A percentile compares a stretch with the other conserved stretches of the same genome.
Conservation (phyloP, 129 eudicot species). For the Sambucus nigra region DNA sequence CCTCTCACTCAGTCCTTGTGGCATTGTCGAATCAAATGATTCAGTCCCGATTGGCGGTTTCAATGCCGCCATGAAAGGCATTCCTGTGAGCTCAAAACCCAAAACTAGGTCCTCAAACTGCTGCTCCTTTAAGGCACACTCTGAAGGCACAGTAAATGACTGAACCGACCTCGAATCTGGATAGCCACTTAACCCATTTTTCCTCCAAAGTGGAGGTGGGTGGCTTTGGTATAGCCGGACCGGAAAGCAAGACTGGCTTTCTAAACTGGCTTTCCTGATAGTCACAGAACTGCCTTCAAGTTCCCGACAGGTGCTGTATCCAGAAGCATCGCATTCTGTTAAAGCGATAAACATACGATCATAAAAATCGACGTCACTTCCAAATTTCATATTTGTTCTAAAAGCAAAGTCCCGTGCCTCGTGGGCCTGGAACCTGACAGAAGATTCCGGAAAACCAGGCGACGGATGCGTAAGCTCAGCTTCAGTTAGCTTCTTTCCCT, state of each 20-base stretch:
- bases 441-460: background rate
- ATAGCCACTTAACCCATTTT: conserved; percentile 8
- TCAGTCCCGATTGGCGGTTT: background rate
- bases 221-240: conserved; percentile 2
- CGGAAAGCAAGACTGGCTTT: conserved; percentile 7
- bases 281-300: conserved; percentile 2
- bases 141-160: conserved; percentile 9
- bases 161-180: background rate
- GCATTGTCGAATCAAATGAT: background rate
- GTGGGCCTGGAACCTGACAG: background rate
- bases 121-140: background rate
- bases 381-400: background rate
- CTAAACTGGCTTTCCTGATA: background rate
- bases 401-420: background rate
- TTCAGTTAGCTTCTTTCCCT: background rate
- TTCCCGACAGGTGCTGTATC: conserved; percentile 4
- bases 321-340: background rate
- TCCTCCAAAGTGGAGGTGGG: background rate
- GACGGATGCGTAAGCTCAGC: background rate
- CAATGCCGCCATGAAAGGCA: background rate
- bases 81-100: background rate
- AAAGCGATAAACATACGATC: background rate
- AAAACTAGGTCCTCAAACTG: conserved; percentile 8
- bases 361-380: background rate
- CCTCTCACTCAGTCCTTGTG: background rate